Conservation (phyloP, 352 stramenopile genomes). For the Globisporangium spiculum region DNA sequence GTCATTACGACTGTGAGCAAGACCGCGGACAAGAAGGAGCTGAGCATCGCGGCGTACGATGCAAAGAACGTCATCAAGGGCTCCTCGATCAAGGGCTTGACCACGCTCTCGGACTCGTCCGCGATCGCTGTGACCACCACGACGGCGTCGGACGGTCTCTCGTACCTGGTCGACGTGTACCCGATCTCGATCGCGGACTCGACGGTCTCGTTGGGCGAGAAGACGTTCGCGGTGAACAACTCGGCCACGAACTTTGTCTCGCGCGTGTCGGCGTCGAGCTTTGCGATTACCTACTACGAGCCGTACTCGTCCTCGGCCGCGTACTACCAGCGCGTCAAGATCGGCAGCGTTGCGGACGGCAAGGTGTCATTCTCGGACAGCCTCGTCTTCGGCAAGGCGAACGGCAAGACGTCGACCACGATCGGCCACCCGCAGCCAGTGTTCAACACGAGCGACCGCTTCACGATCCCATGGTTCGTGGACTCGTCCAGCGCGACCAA, state of each 20-base stretch:
- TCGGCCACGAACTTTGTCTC: constrained; percentile 68
- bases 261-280: constrained; percentile 58
- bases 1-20: constrained; percentile 53
- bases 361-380: constrained; percentile 56
- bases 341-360: constrained; percentile 52
- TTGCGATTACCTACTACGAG: constrained; percentile 69
- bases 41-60: constrained; percentile 36
- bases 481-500: constrained; percentile 42
- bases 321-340: constrained; percentile 62
- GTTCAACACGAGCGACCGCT: constrained; percentile 56
- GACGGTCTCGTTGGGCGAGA: constrained; percentile 39
- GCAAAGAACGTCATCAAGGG: constrained; percentile 48
- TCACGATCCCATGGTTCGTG: constrained; percentile 72
- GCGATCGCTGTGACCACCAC: constrained; percentile 53
- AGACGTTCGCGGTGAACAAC: constrained; percentile 49
- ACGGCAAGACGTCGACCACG: constrained; percentile 34
- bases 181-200: constrained; percentile 46
- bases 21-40: constrained; percentile 42
- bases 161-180: constrained; percentile 41
- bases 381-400: constrained; percentile 56
- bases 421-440: constrained; percentile 60
- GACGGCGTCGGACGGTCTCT: constrained; percentile 34
- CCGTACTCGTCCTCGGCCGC: constrained; percentile 34
- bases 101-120: constrained; percentile 58
- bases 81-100: constrained; percentile 54